Base-by-base conservation (phyloP, 352 stramenopile species). In the Phytophthora sojae region DNA sequence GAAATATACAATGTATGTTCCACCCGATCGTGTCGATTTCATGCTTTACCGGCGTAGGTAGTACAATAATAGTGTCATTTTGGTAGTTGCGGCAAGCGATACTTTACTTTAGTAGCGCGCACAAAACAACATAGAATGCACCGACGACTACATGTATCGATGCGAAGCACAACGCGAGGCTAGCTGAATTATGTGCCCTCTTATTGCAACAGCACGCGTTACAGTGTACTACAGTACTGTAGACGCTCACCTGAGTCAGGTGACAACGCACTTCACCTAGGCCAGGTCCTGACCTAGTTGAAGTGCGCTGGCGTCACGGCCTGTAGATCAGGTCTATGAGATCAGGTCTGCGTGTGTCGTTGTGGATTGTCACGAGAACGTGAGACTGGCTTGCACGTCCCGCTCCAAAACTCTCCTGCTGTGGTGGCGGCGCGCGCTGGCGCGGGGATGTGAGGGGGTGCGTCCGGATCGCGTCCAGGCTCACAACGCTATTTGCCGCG, bases 401-500 rank as follows among this genome's bases (percentile, higher is more conserved):
- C 56, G 37, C 56, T 53, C 25, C 11, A 19, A 39, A 5, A 6
- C 9, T 17, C 39, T 42, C 37, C 26, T 57, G 49, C 21, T 55
- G 49, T 4, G 8, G 23, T n/a, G 35, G 32, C 54, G 35, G 9
- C 35, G 35, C 23, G 12, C 32, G 12, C 26, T 61, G 26, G 5
- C 14, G 19, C 14, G 51, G 58, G 21, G 21, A 21, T 21, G 29
- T 37, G 6, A 5, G 11, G 32, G 11, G 30, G 44, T 66, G 23
- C 29, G 29, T 66, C 51, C 6, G 32, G 53, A 8, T 59, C 53
- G 32, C 53, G 49, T 45, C 17, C 17, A 19, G 56, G 12, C 11
- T 29, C 63, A 70, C 25, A 70, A 65, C 63, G 11, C 55, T 30
- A 45, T 68, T 69, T 44, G 30, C 61, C 61, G 11, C 42, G 9